Percentiles rank a stretch among this genome's conserved stretches.
phyloP scores from a whole-genome alignment of 345 rosid genomes.

The Dipteronia dyeriana region DNA sequence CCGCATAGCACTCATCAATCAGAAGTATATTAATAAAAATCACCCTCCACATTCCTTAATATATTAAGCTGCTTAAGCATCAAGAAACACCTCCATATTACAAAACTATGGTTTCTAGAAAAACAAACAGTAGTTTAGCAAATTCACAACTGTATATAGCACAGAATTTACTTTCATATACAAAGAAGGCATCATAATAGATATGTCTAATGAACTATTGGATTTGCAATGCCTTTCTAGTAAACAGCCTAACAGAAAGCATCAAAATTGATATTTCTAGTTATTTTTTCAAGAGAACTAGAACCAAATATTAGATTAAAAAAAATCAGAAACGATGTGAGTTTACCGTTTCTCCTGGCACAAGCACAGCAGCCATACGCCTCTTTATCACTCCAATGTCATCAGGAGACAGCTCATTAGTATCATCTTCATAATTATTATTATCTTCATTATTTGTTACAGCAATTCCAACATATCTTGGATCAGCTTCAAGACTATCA shows the following conservation, averaged over 20 bases:
- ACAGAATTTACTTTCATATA: neutral
- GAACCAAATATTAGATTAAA: neutral
- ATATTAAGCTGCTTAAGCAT: neutral
- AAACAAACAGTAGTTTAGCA: neutral
- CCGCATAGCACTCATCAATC: neutral
- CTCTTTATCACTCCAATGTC: constrained; percentile 74
- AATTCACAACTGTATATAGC: neutral
- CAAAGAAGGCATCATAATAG: neutral
- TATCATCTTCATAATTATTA: constrained; percentile 34
- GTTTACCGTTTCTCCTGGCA: constrained; percentile 91
- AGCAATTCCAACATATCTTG: constrained; percentile 48
- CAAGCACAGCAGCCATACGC: constrained; percentile 80
- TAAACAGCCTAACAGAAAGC: neutral
- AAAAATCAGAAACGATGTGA: constrained; percentile 5
- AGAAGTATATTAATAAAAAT: neutral
- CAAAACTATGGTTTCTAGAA: neutral
- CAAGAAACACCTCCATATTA: neutral
- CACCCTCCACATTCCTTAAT: neutral
- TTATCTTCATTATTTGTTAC: constrained; percentile 26
- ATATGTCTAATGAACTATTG: neutral
- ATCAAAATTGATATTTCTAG: neutral
- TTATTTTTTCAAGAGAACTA: neutral
- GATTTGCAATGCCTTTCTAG: neutral
- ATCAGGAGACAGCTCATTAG: constrained; percentile 63
- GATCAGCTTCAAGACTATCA: constrained; percentile 68